phyloP scores from a whole-genome alignment of 2,329 filamentous ascomycete genomes.

The Onygena corvina region DNA sequence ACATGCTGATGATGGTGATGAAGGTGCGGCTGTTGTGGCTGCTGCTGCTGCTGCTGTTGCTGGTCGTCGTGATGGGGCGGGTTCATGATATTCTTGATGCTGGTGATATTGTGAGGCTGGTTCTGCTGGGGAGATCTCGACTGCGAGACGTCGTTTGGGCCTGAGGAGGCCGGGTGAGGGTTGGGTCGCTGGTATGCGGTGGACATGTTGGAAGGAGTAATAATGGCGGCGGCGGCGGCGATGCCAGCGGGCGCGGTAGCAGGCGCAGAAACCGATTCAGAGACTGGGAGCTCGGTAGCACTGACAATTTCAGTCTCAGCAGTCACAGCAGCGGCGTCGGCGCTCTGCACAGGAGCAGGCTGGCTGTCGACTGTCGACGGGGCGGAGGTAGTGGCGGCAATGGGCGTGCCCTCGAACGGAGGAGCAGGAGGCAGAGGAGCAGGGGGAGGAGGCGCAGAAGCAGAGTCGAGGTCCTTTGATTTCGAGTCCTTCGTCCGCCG shows the following conservation, averaged over 20 bases:
- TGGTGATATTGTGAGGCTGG: conserved; percentile 51
- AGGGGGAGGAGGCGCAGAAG: conserved; percentile 52
- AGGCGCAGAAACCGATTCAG: conserved; percentile 20
- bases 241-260: background rate
- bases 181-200: conserved; percentile 6
- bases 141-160: conserved; percentile 18
- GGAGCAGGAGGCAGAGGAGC: conserved; percentile 27
- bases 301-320: conserved; percentile 12
- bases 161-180: background rate
- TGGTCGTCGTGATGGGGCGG: conserved; percentile 38
- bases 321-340: conserved; percentile 11
- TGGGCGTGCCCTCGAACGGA: too few relatives aligned
- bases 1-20: conserved; percentile 14
- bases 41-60: conserved; percentile 15
- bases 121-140: conserved; percentile 30
- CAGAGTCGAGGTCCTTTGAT: conserved; percentile 49
- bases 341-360: conserved; percentile 9
- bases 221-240: background rate
- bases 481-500: conserved; percentile 88
- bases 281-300: background rate
- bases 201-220: conserved; percentile 5
- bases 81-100: conserved; percentile 75
- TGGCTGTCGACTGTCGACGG: background rate
- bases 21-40: conserved; percentile 15
- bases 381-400: conserved; percentile 10